Percentiles rank a stretch among this genome's conserved stretches.
Conservation (phyloP, 2,329 filamentous ascomycete species). For the Aspergillus ustus region DNA sequence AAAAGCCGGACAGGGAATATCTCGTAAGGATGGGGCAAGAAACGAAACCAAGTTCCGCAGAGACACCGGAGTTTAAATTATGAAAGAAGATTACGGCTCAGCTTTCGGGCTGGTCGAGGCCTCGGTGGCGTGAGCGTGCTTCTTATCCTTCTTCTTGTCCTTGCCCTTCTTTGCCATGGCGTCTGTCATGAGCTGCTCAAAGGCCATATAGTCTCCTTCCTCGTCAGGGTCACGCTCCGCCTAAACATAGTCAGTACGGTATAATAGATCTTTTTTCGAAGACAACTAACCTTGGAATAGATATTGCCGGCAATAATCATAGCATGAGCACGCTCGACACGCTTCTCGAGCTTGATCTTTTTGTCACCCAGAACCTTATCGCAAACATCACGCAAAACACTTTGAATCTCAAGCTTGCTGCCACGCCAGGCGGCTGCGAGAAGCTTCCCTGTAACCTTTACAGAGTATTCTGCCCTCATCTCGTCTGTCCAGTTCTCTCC, state of each 20-base stretch:
- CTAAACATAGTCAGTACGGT: conserved; percentile 52
- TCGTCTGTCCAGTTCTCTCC: conserved; percentile 99
- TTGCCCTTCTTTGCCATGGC: conserved; percentile 92
- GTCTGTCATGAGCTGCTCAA: conserved; percentile 96
- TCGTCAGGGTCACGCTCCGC: conserved; percentile 89
- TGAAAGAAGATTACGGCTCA: conserved; percentile 2
- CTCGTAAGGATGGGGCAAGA: neutral
- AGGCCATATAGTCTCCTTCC: conserved; percentile 98
- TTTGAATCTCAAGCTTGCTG: conserved; percentile 97
- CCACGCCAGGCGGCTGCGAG: conserved; percentile 95
- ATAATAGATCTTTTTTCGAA: neutral
- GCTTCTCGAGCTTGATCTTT: conserved; percentile 79
- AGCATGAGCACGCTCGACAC: conserved; percentile 88
- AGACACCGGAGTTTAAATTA: neutral
- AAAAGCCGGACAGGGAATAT: conserved; percentile 10
- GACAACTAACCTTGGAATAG: conserved; percentile 72
- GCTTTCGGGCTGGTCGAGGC: conserved; percentile 18
- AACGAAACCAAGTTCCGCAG: neutral
- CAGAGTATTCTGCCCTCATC: conserved; percentile 93
- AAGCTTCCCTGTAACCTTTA: conserved; percentile 95
- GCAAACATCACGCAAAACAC: conserved; percentile 91
- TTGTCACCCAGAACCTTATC: conserved; percentile 81
- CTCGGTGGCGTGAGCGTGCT: conserved; percentile 33
- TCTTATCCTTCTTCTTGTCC: conserved; percentile 70
- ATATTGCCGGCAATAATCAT: conserved; percentile 87